phyloP scores from a whole-genome alignment of 2,329 filamentous ascomycete species.

The Talaromyces verruculosus region DNA sequence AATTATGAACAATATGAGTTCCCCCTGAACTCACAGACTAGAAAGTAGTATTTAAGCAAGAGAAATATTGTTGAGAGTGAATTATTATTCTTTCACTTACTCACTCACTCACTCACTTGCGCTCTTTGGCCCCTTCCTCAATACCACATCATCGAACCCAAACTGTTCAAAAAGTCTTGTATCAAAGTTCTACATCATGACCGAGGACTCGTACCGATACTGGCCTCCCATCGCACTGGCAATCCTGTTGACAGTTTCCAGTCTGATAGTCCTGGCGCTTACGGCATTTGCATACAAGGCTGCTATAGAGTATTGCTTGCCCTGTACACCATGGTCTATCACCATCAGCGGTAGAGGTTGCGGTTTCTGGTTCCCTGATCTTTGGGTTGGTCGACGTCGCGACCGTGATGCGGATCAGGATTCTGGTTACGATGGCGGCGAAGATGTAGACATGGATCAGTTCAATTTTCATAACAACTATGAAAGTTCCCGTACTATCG shows the following conservation, averaged over 20 bases:
- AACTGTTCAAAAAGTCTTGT: background rate
- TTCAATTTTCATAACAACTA: background rate
- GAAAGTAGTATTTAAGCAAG: background rate
- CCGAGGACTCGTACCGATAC: background rate
- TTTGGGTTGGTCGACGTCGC: background rate
- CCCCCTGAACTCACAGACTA: background rate
- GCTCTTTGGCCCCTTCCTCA: background rate
- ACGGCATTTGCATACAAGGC: too few relatives aligned
- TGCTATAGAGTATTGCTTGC: background rate
- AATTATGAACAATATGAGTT: background rate
- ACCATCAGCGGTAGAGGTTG: background rate
- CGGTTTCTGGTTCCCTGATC: background rate
- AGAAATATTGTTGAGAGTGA: background rate
- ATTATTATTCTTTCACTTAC: background rate
- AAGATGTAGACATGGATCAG: background rate
- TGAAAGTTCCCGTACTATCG: background rate
- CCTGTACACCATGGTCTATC: background rate
- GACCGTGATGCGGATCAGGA: background rate
- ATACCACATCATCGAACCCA: background rate
- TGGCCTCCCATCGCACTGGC: background rate
- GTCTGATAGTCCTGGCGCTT: background rate
- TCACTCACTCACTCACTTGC: background rate
- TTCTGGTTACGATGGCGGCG: background rate
- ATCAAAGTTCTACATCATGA: background rate
- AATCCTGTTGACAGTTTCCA: background rate